These are phyloP conservation scores for Pugionium dolabratum DNA, from an alignment of 345 rosid genomes.

Conservation along the genomic window DNA sequence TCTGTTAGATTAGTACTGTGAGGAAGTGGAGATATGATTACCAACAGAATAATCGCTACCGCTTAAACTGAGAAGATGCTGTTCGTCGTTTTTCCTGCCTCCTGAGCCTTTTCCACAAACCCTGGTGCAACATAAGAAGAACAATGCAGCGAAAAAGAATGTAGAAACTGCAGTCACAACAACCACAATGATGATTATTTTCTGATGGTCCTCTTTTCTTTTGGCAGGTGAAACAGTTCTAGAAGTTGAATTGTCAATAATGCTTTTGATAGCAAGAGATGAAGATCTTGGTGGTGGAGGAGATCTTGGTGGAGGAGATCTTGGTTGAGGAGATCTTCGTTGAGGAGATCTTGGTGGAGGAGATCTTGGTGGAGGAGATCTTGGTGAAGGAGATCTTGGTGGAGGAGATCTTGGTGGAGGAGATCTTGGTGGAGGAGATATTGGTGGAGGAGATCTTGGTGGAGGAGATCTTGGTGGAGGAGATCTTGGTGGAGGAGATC, in stretches of 20 bases:
- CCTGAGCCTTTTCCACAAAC: constrained; percentile 48
- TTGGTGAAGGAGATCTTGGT: too few relatives aligned
- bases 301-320: too few relatives aligned
- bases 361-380: too few relatives aligned
- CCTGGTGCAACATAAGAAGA: constrained; percentile 62
- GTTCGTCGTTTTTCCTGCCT: constrained; percentile 66
- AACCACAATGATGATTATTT: constrained; percentile 62
- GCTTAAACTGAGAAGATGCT: constrained; percentile 89
- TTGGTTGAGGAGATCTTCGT: too few relatives aligned
- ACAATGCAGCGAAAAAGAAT: constrained; percentile 58
- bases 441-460: too few relatives aligned
- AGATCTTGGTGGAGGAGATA: too few relatives aligned
- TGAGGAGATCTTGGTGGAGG: too few relatives aligned
- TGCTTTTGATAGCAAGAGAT: constrained; percentile 28
- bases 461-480: too few relatives aligned
- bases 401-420: too few relatives aligned
- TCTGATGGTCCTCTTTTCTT: constrained; percentile 36
- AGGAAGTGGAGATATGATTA: constrained; percentile 37
- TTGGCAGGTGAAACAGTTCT: constrained; percentile 32
- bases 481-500: too few relatives aligned
- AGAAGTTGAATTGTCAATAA: constrained; percentile 38
- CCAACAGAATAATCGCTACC: constrained; percentile 64
- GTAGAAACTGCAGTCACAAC: constrained; percentile 73
- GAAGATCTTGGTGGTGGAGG: constrained; percentile 10
- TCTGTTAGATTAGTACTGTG: constrained; percentile 2